A percentile compares a stretch with the other conserved stretches of the same genome.
These are phyloP conservation scores for Solanum medicagineum DNA, from an alignment of 257 asterid genomes.

Conservation along the genomic window DNA sequence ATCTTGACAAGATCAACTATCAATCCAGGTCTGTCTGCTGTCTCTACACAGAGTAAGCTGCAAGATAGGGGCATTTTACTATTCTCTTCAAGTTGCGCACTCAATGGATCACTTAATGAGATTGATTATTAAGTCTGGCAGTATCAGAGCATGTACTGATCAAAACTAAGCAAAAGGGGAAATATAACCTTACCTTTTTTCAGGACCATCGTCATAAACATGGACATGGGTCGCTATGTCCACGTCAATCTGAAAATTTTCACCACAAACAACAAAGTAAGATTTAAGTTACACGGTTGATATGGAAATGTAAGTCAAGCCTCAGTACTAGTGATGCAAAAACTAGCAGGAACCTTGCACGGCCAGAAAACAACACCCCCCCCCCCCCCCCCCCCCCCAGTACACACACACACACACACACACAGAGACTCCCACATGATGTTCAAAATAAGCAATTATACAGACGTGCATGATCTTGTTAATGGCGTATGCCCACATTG, in stretches of 20 bases:
- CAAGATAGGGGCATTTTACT: background rate
- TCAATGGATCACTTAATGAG: background rate
- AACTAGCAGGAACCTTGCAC: background rate
- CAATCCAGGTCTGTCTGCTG: constrained; percentile 88
- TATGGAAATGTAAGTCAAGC: background rate
- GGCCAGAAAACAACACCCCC: background rate
- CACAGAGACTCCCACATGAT: background rate
- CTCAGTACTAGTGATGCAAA: background rate
- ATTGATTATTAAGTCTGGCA: background rate
- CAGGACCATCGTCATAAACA: background rate
- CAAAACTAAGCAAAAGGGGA: background rate
- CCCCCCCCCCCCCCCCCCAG: too few species aligned
- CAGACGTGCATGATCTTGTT: background rate
- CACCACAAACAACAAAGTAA: background rate
- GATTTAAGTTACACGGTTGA: background rate
- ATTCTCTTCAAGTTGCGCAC: background rate
- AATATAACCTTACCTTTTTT: background rate
- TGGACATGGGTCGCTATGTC: background rate
- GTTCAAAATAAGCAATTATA: background rate
- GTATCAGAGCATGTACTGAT: background rate
- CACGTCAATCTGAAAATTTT: constrained; percentile 49
- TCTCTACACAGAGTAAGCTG: constrained; percentile 79
- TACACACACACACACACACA: too few species aligned
- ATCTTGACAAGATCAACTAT: constrained; percentile 89
- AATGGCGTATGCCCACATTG: background rate